Percentiles rank a stretch among this genome's conserved stretches.
phyloP scores from a whole-genome alignment of 1,139 yeast species.

The Casaregolazyma lundiana region DNA sequence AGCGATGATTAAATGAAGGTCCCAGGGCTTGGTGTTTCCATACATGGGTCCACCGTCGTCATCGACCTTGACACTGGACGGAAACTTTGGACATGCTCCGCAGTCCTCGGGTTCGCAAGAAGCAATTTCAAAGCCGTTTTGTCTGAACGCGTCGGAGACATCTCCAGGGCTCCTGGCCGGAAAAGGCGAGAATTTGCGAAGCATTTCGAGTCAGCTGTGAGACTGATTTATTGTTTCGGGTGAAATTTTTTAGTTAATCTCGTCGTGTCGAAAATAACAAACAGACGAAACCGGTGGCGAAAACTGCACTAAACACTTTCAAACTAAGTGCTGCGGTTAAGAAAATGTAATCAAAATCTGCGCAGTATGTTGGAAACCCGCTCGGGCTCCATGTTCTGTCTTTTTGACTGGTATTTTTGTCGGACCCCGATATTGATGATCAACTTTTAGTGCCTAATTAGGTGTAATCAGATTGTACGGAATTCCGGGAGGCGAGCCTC shows the following conservation, averaged over 20 bases:
- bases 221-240: background rate
- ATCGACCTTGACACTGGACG: conserved; percentile 53
- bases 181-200: conserved; percentile 12
- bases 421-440: background rate
- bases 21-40: conserved; percentile 65
- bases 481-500: too few relatives aligned
- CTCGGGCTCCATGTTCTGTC: too few relatives aligned
- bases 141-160: conserved; percentile 2
- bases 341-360: too few relatives aligned
- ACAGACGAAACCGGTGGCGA: too few relatives aligned
- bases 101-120: conserved; percentile 29
- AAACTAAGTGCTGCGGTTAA: too few relatives aligned
- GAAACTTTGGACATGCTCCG: conserved; percentile 40
- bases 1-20: conserved; percentile 69
- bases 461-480: background rate
- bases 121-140: conserved; percentile 20
- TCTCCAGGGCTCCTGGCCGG: conserved; percentile 2
- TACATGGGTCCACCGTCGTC: conserved; percentile 49
- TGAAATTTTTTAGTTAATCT: background rate
- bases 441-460: background rate
- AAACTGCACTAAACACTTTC: too few relatives aligned
- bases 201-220: conserved; percentile 11
- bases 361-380: too few relatives aligned
- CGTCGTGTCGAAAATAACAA: too few relatives aligned
- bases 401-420: too few relatives aligned